These are phyloP conservation scores for Hanseniaspora singularis DNA, from an alignment of 805 yeast species.

Conservation along the genomic window DNA sequence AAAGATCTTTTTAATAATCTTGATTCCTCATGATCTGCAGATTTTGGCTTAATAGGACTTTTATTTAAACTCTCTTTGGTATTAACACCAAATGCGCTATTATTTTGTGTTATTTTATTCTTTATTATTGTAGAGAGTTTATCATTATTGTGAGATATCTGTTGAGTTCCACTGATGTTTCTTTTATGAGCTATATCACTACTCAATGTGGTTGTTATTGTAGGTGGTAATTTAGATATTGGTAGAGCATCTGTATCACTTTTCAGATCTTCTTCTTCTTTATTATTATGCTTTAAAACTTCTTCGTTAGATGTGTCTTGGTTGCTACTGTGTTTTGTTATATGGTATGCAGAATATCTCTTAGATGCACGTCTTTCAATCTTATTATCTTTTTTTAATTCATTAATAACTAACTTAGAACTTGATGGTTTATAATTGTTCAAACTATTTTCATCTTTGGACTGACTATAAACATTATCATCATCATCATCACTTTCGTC, in stretches of 20 bases:
- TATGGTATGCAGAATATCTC: constrained; percentile 86
- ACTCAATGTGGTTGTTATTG: neutral
- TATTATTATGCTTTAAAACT: too few relatives aligned
- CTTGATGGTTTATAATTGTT: too few relatives aligned
- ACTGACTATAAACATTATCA: constrained; percentile 22
- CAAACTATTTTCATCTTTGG: constrained; percentile 28
- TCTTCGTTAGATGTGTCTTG: too few relatives aligned
- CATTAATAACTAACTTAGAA: constrained; percentile 41
- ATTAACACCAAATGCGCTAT: too few relatives aligned
- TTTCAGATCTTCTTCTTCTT: too few relatives aligned
- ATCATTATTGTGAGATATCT: neutral
- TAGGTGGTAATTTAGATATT: neutral
- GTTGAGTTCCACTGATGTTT: neutral
- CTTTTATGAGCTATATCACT: neutral
- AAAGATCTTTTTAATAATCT: too few relatives aligned
- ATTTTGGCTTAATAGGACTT: too few relatives aligned
- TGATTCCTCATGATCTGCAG: too few relatives aligned
- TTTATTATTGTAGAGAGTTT: neutral
- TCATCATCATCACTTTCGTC: constrained; percentile 45
- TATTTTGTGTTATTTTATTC: neutral
- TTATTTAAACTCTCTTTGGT: too few relatives aligned
- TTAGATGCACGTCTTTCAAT: constrained; percentile 87
- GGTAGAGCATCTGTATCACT: too few relatives aligned
- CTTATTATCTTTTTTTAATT: constrained; percentile 70
- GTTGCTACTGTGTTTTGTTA: constrained; percentile 39